Percentiles rank a stretch among this genome's conserved stretches.
phyloP scores from a whole-genome alignment of 306 rosid genomes.

The Trifolium fragiferum region DNA sequence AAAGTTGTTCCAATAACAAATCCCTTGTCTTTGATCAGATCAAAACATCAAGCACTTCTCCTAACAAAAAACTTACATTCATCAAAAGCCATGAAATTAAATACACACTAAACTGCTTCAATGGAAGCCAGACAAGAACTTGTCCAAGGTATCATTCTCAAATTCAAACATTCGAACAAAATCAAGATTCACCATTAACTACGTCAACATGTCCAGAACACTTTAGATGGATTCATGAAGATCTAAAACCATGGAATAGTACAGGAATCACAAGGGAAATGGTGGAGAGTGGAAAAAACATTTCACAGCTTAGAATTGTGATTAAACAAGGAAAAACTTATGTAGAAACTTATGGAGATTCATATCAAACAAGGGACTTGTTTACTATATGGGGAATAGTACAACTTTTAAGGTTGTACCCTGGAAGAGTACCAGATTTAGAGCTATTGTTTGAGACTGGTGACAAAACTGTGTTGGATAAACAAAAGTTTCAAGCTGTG shows the following conservation, averaged over 20 bases:
- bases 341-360: conserved; percentile 19
- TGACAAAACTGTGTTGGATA: conserved; percentile 42
- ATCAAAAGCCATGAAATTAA: background rate
- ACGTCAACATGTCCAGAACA: conserved; percentile 49
- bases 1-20: too few relatives aligned
- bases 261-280: conserved; percentile 55
- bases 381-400: conserved; percentile 60
- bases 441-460: conserved; percentile 58
- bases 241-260: conserved; percentile 53
- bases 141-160: background rate
- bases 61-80: conserved; percentile 10
- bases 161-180: background rate
- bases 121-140: conserved; percentile 18
- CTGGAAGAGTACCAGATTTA: conserved; percentile 54
- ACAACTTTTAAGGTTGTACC: conserved; percentile 58
- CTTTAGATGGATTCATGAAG: conserved; percentile 62
- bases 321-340: conserved; percentile 52
- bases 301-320: conserved; percentile 47
- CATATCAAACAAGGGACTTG: conserved; percentile 53
- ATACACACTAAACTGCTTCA: conserved; percentile 5
- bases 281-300: conserved; percentile 42
- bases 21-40: conserved; percentile 35
- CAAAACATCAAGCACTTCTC: background rate
- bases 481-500: background rate
- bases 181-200: background rate